Evolutionary conservation across 371 early-diverging fungal genomes (phyloP).

Genomic region (Lichtheimia hyalospora): DNA sequence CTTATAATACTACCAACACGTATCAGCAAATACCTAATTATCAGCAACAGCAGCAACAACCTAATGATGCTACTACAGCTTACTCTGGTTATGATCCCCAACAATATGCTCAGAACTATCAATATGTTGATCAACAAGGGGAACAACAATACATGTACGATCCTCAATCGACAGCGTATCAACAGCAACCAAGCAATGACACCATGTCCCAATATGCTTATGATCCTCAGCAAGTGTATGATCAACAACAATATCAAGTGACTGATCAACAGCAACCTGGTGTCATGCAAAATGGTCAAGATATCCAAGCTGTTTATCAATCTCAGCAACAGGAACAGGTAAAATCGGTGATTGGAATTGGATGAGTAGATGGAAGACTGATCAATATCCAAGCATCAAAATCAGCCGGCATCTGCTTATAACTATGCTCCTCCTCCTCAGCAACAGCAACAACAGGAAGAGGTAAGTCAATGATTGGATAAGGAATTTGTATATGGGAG

Average conservation of each 20-base stretch:
- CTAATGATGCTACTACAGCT: background rate
- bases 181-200: slow-evolving; percentile 6
- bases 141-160: background rate
- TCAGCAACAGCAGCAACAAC: slow-evolving; percentile 4
- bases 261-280: background rate
- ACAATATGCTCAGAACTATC: slow-evolving; percentile 5
- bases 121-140: too few relatives aligned
- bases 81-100: slow-evolving; percentile 12
- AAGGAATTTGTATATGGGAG: too few relatives aligned
- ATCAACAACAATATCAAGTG: background rate
- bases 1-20: background rate
- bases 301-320: background rate
- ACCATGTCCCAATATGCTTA: background rate
- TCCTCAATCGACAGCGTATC: background rate
- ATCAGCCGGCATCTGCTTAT: too few relatives aligned
- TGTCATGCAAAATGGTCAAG: background rate
- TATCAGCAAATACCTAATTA: slow-evolving; percentile 8
- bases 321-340: background rate
- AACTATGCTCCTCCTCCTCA: background rate
- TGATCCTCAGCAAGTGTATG: slow-evolving; percentile 2
- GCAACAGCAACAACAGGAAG: background rate
- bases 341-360: background rate
- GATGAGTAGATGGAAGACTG: background rate
- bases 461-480: too few relatives aligned
- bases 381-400: too few relatives aligned